These are phyloP conservation scores for Trifolium repens DNA, from an alignment of 306 rosid genomes.

Conservation along the genomic window DNA sequence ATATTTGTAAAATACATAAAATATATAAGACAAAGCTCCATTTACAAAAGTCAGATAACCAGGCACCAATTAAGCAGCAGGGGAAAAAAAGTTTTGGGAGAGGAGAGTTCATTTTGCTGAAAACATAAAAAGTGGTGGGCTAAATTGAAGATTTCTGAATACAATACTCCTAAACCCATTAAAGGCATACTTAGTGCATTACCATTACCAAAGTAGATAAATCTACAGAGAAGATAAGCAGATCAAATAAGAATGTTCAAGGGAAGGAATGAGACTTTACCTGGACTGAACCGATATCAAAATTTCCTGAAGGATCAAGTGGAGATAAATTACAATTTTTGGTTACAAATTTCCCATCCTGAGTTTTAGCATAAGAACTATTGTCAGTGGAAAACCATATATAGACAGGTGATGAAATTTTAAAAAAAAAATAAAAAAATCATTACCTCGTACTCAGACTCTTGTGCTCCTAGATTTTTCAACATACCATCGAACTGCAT, in stretches of 20 bases:
- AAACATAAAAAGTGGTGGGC: neutral
- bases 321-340: slow-evolving; percentile 56
- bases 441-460: slow-evolving; percentile 62
- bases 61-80: slow-evolving; percentile 11
- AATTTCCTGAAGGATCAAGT: slow-evolving; percentile 58
- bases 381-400: slow-evolving; percentile 40
- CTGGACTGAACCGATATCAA: slow-evolving; percentile 77
- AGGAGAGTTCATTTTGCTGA: neutral
- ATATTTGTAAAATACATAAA: neutral
- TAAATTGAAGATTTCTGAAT: neutral
- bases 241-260: slow-evolving; percentile 18
- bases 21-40: neutral
- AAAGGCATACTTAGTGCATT: neutral
- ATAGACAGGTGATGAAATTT: slow-evolving; percentile 28
- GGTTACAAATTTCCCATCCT: slow-evolving; percentile 66
- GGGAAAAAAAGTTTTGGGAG: neutral
- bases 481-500: slow-evolving; percentile 62
- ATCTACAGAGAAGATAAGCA: slow-evolving; percentile 9
- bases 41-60: slow-evolving; percentile 10
- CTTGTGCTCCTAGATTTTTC: slow-evolving; percentile 57
- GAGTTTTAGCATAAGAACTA: slow-evolving; percentile 37
- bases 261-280: slow-evolving; percentile 47
- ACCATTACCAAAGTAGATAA: slow-evolving; percentile 8
- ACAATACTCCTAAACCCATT: neutral
- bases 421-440: slow-evolving; percentile 14